These are phyloP conservation scores for Aulographum hederae DNA, from an alignment of 2,329 filamentous ascomycete species.

Conservation along the genomic window DNA sequence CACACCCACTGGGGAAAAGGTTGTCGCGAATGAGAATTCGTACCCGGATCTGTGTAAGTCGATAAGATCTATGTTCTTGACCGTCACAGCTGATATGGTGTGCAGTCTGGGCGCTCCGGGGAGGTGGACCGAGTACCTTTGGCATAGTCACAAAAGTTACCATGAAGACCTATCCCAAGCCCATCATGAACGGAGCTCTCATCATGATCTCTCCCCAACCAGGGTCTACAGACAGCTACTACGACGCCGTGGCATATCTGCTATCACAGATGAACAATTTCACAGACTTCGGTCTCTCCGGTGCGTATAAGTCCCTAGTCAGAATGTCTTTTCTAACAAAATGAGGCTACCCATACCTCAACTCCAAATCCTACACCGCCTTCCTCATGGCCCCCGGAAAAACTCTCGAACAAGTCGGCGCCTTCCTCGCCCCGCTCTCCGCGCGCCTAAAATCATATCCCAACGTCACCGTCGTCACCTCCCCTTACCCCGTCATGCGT, in stretches of 20 bases:
- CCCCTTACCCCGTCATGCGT: background rate
- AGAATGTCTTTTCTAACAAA: too few species aligned
- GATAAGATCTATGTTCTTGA: too few species aligned
- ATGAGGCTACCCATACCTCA: constrained; percentile 2
- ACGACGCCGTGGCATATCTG: constrained; percentile 4
- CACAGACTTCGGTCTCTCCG: constrained; percentile 3
- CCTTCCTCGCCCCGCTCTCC: constrained; percentile 1
- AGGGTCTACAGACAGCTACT: too few species aligned
- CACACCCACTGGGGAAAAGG: constrained; percentile 14
- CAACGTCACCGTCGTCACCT: constrained; percentile 1
- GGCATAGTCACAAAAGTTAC: constrained; percentile 25
- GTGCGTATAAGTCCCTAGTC: too few species aligned
- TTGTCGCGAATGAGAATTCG: constrained; percentile 14
- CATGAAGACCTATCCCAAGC: constrained; percentile 22
- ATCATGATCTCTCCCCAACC: too few species aligned
- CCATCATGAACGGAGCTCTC: constrained; percentile 15
- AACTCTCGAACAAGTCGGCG: constrained; percentile 1
- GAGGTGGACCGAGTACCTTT: constrained; percentile 33
- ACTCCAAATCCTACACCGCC: background rate
- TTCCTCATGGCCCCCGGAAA: constrained; percentile 1
- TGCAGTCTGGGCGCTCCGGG: constrained; percentile 31
- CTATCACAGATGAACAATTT: constrained; percentile 2
- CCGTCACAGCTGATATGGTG: too few species aligned
- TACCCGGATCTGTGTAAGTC: background rate
- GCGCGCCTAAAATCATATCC: background rate